Evolutionary conservation across 2,329 filamentous ascomycete genomes (phyloP), one percentile per base, ranked within the genome.

Genomic region (Tolypocladium guangdongense): DNA sequence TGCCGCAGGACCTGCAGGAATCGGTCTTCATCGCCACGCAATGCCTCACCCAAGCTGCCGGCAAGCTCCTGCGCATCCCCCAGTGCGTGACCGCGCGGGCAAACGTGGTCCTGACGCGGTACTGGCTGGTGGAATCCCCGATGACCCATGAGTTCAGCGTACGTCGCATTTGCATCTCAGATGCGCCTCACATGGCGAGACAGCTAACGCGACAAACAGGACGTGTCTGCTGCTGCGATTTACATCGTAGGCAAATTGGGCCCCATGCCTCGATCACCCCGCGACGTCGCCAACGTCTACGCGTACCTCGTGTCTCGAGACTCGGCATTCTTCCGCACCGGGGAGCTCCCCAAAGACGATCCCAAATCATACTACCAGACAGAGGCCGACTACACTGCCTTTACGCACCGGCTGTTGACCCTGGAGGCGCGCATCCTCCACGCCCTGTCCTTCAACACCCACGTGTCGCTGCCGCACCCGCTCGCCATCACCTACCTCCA

Each of bases 401-500:
- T 82, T 60, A 82, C 86, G 58, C 71, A 74, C 22, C 75, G 78
- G 16, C 75, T 97, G 6, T 78, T 95, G 46, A 73, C 78, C n/a
- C 78, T 85, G 49, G 93, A 99, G 69, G 81, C 86, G 4, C 81
- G 84, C 41, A 82, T 97, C 20, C 78, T 97, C 2, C 82, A 83
- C 56, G 77, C 82, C 0, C 75, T 96, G 0, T 84, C 84, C 16
- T 97, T 96, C 68, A 81, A 95, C 62, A 88, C 86, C 2, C 88
- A 93, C 60, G 88, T 95, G 12, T 83, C 88, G 1, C 78, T 96
- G 0, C 93, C 93, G 0, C 89, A 97, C 64, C 81, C 87, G 0
- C 80, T 97, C 16, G 88, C 88, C 55, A 80, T 97, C 54, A 96
- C 91, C 7, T 99, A 97, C 66, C 81, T 97, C 1, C 92, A 97